Base-by-base conservation (phyloP, 148 eudicot species). In the Bassia scoparia region DNA sequence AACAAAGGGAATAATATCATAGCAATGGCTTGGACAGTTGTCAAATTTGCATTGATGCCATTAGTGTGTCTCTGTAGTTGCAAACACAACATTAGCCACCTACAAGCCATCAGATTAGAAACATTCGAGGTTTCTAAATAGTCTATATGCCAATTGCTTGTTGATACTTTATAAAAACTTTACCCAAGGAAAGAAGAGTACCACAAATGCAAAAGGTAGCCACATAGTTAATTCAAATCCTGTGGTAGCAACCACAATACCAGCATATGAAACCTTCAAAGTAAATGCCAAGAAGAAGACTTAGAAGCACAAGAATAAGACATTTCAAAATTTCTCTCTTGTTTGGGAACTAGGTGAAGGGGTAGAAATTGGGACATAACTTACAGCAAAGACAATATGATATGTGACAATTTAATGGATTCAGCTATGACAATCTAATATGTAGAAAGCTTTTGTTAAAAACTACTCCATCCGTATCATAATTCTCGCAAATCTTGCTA, bases 21-120 rank as follows among this genome's bases (percentile, higher is more conserved):
- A 72, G 38, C 99, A 84, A 21, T 84, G 58, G 43, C 75, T 76
- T 4, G 99, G 97, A 69, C 92, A 96, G 68, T 88, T 71, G 43
- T 92, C 97, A 20, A 96, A 96, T 77, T 96, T 96, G 24, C 48
- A 82, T 27, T 69, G 82, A 74, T 96, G 92, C 99, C 99, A 96
- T 78, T 85, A 80, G 20, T 92, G 99, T 43, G 99, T 90, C 74
- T 91, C 99, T 55, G 81, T 85, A 29, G 99, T 94, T 49, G 97
- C 89, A 70, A 96, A 68, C 21, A 54, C 76, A 79, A 92, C 97
- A 85, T 96, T 96, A 49, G 86, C 84, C 69, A 92, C 96, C 99
- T 96, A 74, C 54, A 52, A 50, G 67, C 21, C 77, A 74, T 71
- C 27, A 52, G 41, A 34, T 23, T 26, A 46, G 59, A 58, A 6